phyloP scores from a whole-genome alignment of 306 rosid genomes.

The Vigna mungo region DNA sequence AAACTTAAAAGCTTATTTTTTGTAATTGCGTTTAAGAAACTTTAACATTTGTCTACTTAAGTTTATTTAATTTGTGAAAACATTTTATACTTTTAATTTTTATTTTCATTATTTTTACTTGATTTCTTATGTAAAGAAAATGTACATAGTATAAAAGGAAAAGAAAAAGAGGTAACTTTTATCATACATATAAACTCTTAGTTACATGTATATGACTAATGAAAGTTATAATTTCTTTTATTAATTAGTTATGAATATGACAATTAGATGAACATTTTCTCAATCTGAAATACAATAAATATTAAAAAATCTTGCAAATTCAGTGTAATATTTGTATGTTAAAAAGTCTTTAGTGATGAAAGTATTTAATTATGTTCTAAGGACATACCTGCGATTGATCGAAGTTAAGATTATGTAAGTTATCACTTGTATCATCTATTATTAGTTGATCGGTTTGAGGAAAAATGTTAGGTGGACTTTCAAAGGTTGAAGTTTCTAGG shows the following conservation, averaged over 20 bases:
- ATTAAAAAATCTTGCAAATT: background rate
- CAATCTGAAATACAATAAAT: background rate
- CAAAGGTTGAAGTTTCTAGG: slow-evolving; percentile 2
- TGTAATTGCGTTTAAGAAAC: background rate
- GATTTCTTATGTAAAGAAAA: background rate
- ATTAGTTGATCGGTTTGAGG: slow-evolving; percentile 22
- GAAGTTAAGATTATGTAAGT: slow-evolving; percentile 34
- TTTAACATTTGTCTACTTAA: background rate
- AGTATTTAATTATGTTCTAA: background rate
- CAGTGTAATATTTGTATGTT: background rate
- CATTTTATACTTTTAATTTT: background rate
- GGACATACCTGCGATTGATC: slow-evolving; percentile 52
- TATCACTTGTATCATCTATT: slow-evolving; percentile 35
- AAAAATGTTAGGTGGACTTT: slow-evolving; percentile 18
- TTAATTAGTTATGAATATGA: too few relatives aligned
- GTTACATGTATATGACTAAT: background rate
- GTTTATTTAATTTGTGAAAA: background rate
- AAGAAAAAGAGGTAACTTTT: background rate
- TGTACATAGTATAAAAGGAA: background rate
- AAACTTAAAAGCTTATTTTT: background rate
- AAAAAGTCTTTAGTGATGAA: background rate
- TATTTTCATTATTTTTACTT: too few relatives aligned
- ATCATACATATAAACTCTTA: background rate
- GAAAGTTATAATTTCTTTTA: background rate
- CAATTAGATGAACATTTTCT: too few relatives aligned